A percentile compares a stretch with the other conserved stretches of the same genome.
phyloP scores from a whole-genome alignment of 2,329 filamentous ascomycete species.

The Arthrobotrys iridis region DNA sequence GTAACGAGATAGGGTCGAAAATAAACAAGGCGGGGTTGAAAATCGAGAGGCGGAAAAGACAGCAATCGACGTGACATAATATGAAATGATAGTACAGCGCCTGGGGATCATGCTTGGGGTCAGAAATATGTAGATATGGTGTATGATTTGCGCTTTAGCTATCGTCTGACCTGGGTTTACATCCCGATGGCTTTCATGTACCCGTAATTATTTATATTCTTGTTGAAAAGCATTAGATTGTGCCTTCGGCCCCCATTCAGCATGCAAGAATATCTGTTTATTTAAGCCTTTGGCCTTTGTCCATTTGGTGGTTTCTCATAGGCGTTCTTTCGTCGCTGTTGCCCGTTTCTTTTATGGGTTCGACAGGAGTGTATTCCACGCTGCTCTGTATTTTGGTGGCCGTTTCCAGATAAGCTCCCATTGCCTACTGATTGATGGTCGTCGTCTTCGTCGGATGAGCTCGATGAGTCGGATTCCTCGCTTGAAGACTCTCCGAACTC shows the following conservation, averaged over 20 bases:
- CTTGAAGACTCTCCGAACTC: slow-evolving; percentile 83
- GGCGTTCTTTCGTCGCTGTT: slow-evolving; percentile 40
- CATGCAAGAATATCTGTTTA: too few relatives aligned
- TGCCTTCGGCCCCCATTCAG: background rate
- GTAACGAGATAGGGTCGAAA: slow-evolving; percentile 16
- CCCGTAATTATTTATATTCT: background rate
- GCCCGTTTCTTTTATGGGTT: background rate
- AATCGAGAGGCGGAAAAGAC: slow-evolving; percentile 45
- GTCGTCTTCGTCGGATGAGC: slow-evolving; percentile 62
- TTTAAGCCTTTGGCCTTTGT: background rate
- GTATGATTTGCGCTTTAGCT: background rate
- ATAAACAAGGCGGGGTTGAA: slow-evolving; percentile 34
- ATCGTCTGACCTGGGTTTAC: background rate
- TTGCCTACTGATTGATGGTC: background rate
- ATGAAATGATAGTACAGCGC: background rate
- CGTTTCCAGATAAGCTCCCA: background rate
- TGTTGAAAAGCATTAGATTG: background rate
- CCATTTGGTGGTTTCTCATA: slow-evolving; percentile 32
- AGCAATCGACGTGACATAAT: slow-evolving; percentile 30
- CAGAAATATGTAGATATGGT: background rate
- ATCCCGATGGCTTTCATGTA: background rate
- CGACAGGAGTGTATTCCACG: slow-evolving; percentile 1
- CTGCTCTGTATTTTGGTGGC: background rate
- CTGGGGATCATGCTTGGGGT: background rate
- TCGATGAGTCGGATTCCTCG: slow-evolving; percentile 70